Conservation (phyloP, 2,329 filamentous ascomycete species). For the Sporothrix pallida region DNA sequence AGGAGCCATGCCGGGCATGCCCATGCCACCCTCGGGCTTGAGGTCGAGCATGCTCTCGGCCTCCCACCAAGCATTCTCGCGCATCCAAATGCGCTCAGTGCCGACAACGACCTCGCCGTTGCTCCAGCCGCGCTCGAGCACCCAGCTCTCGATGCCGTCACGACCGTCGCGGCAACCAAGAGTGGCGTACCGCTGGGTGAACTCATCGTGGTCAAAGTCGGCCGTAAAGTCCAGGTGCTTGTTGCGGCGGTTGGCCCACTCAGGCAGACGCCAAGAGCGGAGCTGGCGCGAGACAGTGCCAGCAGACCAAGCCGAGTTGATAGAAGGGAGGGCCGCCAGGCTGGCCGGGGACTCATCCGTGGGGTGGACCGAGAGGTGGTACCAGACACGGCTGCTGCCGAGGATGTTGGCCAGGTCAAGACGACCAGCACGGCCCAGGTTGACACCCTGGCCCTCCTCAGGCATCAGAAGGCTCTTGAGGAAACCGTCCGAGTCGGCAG, state of each 20-base stretch:
- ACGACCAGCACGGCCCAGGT: slow-evolving; percentile 76
- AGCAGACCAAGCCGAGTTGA: slow-evolving; percentile 89
- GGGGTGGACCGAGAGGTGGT: slow-evolving; percentile 88
- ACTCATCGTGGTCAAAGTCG: slow-evolving; percentile 94
- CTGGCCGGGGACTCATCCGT: slow-evolving; percentile 82
- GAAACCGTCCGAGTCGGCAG: slow-evolving; percentile 82
- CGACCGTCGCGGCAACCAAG: slow-evolving; percentile 88
- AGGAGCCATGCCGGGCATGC: slow-evolving; percentile 32
- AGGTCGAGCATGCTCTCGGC: slow-evolving; percentile 94
- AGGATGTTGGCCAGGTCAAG: slow-evolving; percentile 78
- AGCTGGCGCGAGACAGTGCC: slow-evolving; percentile 91
- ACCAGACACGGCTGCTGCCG: slow-evolving; percentile 89
- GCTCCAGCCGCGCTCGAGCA: slow-evolving; percentile 94
- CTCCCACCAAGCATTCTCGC: slow-evolving; percentile 95
- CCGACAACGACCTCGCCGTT: slow-evolving; percentile 95
- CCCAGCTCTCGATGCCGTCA: slow-evolving; percentile 93
- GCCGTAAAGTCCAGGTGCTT: slow-evolving; percentile 93
- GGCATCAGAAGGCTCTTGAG: slow-evolving; percentile 83
- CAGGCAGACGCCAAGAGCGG: slow-evolving; percentile 88
- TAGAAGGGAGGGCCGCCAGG: slow-evolving; percentile 72
- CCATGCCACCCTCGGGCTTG: slow-evolving; percentile 62
- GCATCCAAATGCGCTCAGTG: slow-evolving; percentile 91
- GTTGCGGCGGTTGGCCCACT: slow-evolving; percentile 95
- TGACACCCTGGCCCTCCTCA: slow-evolving; percentile 75
- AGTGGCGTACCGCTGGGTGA: slow-evolving; percentile 77